Percentiles rank a stretch among this genome's conserved stretches.
Evolutionary conservation across 306 rosid species (phyloP).

Genomic region (Lotus japonicus): DNA sequence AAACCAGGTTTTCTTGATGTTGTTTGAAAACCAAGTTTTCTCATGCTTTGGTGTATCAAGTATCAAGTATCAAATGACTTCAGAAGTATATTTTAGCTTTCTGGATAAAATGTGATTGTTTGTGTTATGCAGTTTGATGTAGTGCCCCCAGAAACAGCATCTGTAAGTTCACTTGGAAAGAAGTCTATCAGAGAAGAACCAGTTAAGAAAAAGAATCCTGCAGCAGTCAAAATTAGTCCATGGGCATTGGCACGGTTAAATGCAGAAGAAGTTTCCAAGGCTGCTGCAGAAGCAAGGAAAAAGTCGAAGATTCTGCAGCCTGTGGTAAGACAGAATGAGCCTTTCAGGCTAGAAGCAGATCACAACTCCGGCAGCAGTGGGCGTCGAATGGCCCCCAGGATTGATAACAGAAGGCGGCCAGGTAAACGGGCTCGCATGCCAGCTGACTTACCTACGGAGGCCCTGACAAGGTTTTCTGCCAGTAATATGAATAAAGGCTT

Average conservation of each 20-base stretch:
- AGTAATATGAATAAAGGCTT: conserved; percentile 49
- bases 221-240: conserved; percentile 88
- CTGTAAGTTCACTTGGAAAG: conserved; percentile 75
- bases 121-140: conserved; percentile 70
- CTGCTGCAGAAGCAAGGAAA: conserved; percentile 96
- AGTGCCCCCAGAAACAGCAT: conserved; percentile 88
- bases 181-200: conserved; percentile 50
- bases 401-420: conserved; percentile 59
- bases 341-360: conserved; percentile 52
- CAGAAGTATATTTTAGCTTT: not conserved
- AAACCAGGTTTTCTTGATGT: not conserved
- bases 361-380: conserved; percentile 67
- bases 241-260: conserved; percentile 94
- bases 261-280: conserved; percentile 88
- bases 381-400: conserved; percentile 52
- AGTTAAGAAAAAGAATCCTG: conserved; percentile 62
- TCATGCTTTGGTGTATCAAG: not conserved
- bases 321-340: conserved; percentile 45
- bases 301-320: conserved; percentile 92
- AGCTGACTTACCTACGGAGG: conserved; percentile 68
- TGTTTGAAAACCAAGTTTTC: not conserved
- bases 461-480: conserved; percentile 42
- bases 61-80: too few relatives aligned
- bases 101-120: conserved; percentile 8
- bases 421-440: conserved; percentile 76